phyloP scores from a whole-genome alignment of 345 rosid species.

The Lumnitzera littorea region DNA sequence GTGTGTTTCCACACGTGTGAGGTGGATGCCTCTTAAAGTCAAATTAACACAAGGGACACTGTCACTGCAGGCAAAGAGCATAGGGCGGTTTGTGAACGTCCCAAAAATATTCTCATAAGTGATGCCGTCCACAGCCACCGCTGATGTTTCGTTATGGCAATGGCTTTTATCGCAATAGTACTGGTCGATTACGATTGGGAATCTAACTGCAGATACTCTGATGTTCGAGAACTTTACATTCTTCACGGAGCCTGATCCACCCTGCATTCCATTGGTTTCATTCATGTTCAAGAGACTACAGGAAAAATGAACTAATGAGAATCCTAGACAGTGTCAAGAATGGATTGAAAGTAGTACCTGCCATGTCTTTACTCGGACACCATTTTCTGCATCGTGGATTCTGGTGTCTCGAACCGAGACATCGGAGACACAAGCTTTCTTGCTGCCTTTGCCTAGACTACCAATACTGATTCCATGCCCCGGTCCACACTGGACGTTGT shows the following conservation, averaged over 20 bases:
- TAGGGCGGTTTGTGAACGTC: constrained; percentile 15
- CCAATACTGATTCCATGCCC: constrained; percentile 41
- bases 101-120: constrained; percentile 21
- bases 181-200: constrained; percentile 29
- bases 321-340: too few relatives aligned
- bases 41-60: too few relatives aligned
- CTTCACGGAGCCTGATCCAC: constrained; percentile 22
- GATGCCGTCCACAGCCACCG: constrained; percentile 20
- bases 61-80: too few relatives aligned
- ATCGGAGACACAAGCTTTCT: constrained; percentile 28
- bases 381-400: constrained; percentile 21
- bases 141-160: constrained; percentile 25
- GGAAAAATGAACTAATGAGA: too few relatives aligned
- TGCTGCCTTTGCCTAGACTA: constrained; percentile 24
- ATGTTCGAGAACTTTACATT: constrained; percentile 23
- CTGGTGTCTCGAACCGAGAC: constrained; percentile 17
- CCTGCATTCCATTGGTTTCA: neutral
- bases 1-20: too few relatives aligned
- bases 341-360: constrained; percentile 1
- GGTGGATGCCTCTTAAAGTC: too few relatives aligned
- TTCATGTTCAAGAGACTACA: too few relatives aligned
- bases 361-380: constrained; percentile 34
- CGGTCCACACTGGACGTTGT: constrained; percentile 27
- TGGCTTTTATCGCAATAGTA: constrained; percentile 17
- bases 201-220: constrained; percentile 19